phyloP scores from a whole-genome alignment of 2,329 filamentous ascomycete genomes.

The Xylaria hypoxylon region DNA sequence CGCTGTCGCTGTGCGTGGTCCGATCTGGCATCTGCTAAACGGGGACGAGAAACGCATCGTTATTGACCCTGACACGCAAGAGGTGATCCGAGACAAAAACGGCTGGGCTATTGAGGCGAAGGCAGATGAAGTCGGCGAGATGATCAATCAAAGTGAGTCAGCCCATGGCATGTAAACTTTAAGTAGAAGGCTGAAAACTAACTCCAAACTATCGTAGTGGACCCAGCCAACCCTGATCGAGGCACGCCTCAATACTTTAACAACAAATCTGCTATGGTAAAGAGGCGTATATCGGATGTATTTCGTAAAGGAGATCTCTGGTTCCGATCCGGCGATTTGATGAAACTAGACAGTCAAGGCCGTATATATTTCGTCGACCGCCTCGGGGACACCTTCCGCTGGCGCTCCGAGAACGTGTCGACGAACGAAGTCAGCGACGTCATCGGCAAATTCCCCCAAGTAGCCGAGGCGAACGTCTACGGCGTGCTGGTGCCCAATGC shows the following conservation, averaged over 20 bases:
- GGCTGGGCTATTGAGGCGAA: slow-evolving; percentile 74
- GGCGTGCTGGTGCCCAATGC: slow-evolving; percentile 57
- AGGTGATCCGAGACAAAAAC: slow-evolving; percentile 71
- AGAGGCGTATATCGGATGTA: slow-evolving; percentile 72
- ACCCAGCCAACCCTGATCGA: slow-evolving; percentile 65
- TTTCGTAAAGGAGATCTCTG: slow-evolving; percentile 75
- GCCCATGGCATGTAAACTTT: not conserved
- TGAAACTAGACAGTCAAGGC: slow-evolving; percentile 70
- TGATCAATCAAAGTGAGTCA: slow-evolving; percentile 68
- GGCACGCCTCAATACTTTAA: slow-evolving; percentile 68
- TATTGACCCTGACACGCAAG: slow-evolving; percentile 75
- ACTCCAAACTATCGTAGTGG: slow-evolving; percentile 32
- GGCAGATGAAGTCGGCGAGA: slow-evolving; percentile 74
- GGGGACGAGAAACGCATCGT: slow-evolving; percentile 73
- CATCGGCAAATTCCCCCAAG: slow-evolving; percentile 54
- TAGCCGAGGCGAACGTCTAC: slow-evolving; percentile 59
- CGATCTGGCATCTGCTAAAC: slow-evolving; percentile 65
- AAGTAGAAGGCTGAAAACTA: not conserved
- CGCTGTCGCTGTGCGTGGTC: slow-evolving; percentile 76
- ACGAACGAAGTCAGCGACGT: slow-evolving; percentile 59
- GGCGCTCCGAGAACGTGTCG: slow-evolving; percentile 64
- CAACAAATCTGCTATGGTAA: slow-evolving; percentile 70
- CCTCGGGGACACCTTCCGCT: slow-evolving; percentile 79
- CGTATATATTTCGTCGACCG: slow-evolving; percentile 75
- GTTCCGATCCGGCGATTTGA: slow-evolving; percentile 75